These are phyloP conservation scores for Sarocladiaceae sp. DNA, from an alignment of 2,329 filamentous ascomycete genomes.

Conservation along the genomic window DNA sequence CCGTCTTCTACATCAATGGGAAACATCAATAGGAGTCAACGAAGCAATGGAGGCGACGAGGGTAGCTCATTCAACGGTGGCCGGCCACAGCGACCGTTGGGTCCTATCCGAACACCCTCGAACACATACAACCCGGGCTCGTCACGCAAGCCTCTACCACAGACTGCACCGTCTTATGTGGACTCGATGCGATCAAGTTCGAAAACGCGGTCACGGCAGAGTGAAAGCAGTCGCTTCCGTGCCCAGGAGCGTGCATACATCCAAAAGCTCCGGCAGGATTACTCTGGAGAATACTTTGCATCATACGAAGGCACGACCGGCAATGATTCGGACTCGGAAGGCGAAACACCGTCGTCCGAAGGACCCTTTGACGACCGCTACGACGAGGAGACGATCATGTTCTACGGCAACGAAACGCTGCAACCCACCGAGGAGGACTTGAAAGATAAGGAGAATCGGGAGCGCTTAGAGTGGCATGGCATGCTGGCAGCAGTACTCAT, in stretches of 20 bases:
- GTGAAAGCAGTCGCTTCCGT: slow-evolving; percentile 37
- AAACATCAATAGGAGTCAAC: slow-evolving; percentile 34
- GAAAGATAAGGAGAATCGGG: slow-evolving; percentile 78
- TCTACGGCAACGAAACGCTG: slow-evolving; percentile 83
- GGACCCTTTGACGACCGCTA: slow-evolving; percentile 79
- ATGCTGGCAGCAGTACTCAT: slow-evolving; percentile 96
- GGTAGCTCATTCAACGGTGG: slow-evolving; percentile 23
- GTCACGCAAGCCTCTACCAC: slow-evolving; percentile 38
- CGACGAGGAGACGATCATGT: slow-evolving; percentile 83
- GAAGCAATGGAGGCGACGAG: slow-evolving; percentile 25
- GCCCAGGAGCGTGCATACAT: slow-evolving; percentile 89
- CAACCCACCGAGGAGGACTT: slow-evolving; percentile 87
- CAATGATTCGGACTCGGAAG: slow-evolving; percentile 80
- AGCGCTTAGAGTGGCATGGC: slow-evolving; percentile 93
- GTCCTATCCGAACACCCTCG: slow-evolving; percentile 66
- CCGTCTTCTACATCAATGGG: slow-evolving; percentile 30
- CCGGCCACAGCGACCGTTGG: slow-evolving; percentile 60
- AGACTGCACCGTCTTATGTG: slow-evolving; percentile 35
- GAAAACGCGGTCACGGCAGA: slow-evolving; percentile 43
- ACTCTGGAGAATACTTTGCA: slow-evolving; percentile 60
- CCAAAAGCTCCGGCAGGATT: slow-evolving; percentile 78
- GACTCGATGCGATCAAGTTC: slow-evolving; percentile 43
- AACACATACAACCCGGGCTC: slow-evolving; percentile 71
- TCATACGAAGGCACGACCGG: slow-evolving; percentile 55
- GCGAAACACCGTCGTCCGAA: slow-evolving; percentile 83